Conservation (phyloP, 1,284 basidiomycete species). For the Fomitopsis betulina region DNA sequence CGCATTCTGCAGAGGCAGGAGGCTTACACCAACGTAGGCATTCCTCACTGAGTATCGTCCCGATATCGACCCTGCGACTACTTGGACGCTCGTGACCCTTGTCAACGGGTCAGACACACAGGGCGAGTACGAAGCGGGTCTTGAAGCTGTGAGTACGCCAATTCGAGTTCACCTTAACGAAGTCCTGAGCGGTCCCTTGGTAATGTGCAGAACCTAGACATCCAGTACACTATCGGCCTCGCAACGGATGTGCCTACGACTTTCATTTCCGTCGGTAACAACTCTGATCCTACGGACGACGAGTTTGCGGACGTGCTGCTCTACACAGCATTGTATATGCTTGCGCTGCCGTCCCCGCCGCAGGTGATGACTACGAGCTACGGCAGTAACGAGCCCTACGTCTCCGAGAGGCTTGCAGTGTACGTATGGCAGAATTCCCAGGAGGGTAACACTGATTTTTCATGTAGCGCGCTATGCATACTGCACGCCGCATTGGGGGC, state of each 20-base stretch:
- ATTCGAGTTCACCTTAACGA: not conserved
- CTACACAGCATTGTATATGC: conserved; percentile 29
- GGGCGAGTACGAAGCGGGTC: conserved; percentile 12
- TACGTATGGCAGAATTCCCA: conserved; percentile 31
- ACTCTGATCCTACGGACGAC: conserved; percentile 12
- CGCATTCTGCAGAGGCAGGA: not conserved
- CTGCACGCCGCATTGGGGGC: conserved; percentile 43
- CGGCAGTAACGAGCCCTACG: conserved; percentile 47
- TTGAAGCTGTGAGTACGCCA: conserved; percentile 15
- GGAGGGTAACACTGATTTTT: not conserved
- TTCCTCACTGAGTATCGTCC: conserved; percentile 46
- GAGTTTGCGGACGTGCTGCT: conserved; percentile 19
- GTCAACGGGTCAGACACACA: conserved; percentile 32
- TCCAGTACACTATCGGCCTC: conserved; percentile 60
- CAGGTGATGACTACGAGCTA: conserved; percentile 37
- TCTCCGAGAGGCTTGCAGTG: conserved; percentile 46
- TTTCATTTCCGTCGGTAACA: conserved; percentile 16
- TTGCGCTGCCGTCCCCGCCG: conserved; percentile 25
- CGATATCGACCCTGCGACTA: conserved; percentile 34
- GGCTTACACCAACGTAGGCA: conserved; percentile 27
- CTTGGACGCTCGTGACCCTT: conserved; percentile 8
- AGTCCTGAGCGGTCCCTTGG: not conserved
- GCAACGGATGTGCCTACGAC: conserved; percentile 39
- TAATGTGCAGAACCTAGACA: conserved; percentile 42
- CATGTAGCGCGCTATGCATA: conserved; percentile 14